These are phyloP conservation scores for Selaginella tamariscina DNA, from an alignment of 75 land plant species.

Conservation along the genomic window DNA sequence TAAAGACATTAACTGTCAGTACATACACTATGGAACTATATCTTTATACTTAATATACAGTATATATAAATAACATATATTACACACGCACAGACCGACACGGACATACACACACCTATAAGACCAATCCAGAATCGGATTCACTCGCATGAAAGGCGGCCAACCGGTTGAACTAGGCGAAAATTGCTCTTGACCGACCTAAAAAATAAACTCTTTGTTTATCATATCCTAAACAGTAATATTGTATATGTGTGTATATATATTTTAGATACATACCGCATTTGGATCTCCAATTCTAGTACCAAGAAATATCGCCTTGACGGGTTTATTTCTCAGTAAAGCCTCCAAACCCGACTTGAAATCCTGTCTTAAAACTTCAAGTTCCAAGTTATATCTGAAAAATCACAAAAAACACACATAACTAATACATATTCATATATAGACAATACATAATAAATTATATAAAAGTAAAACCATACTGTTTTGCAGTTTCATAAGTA, in stretches of 20 bases:
- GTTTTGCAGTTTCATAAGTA: constrained; percentile 65
- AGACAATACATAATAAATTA: neutral
- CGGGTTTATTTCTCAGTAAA: constrained; percentile 51
- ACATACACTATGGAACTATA: neutral
- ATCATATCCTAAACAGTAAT: no score
- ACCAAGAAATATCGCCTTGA: constrained; percentile 85
- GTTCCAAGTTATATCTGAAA: constrained; percentile 56
- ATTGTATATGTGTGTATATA: neutral
- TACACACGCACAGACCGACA: neutral
- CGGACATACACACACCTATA: constrained; percentile 50
- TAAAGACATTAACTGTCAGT: constrained; percentile 3
- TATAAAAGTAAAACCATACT: constrained; percentile 17
- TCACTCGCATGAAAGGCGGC: constrained; percentile 97
- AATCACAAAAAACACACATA: neutral
- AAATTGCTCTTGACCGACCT: constrained; percentile 95
- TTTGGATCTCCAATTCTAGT: constrained; percentile 93
- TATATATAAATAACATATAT: neutral
- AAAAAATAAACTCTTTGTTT: constrained; percentile 14
- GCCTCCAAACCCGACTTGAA: constrained; percentile 84
- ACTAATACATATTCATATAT: neutral
- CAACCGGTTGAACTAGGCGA: constrained; percentile 90
- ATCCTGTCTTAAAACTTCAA: constrained; percentile 73
- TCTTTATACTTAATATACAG: neutral
- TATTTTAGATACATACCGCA: constrained; percentile 44
- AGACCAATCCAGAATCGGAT: constrained; percentile 96